Evolutionary conservation across 2,329 filamentous ascomycete genomes (phyloP), one percentile per base, ranked within the genome.

Genomic region (Aspergillus neotritici): DNA sequence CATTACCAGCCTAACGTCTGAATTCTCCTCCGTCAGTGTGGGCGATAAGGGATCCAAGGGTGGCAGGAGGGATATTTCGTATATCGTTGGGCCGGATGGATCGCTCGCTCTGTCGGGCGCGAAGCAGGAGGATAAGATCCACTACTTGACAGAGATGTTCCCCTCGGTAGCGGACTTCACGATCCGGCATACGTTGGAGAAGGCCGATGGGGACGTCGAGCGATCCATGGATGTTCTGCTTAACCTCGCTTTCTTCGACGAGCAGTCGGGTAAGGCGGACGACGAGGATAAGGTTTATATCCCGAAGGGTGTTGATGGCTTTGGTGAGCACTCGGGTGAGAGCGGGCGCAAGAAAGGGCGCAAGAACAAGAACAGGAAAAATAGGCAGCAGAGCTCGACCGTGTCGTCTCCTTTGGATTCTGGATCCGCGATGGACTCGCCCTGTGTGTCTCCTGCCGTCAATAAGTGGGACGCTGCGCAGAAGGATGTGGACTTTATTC

Each of bases 261-360:
- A 88, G 44, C 76, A 73, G 1, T 78, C 78, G 0, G 72, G 79
- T 41, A 71, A 77, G 12, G 67, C 66, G 31, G 68, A 73, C 4
- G 68, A 73, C 3, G 68, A 63, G 2, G 62, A 65, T 36, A 68
- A 65, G 29, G 64, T 69, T 13, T 57, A 70, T 4, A 61, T 71
- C 1, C 70, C 75, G 1, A 91, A 86, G 60, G 87, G 89, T 0
- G 73, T 96, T n/a, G 88, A 96, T 45, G 88, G 79, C 0, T 95
- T 95, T 60, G 81, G 79, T 15, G 74, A 79, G 31, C 75, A 75
- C 0, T 75, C 80, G 12, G 63, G 67, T 1, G 62, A 62, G 1
- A 57, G 60, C 5, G 60, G 61, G 11, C 62, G 65, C 14, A 64
- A 67, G 57, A 68, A 70, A 46, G 62, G 67, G 14, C 62, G 62